Conservation (phyloP, 2,329 filamentous ascomycete genomes). For the Claviceps digitariae region DNA sequence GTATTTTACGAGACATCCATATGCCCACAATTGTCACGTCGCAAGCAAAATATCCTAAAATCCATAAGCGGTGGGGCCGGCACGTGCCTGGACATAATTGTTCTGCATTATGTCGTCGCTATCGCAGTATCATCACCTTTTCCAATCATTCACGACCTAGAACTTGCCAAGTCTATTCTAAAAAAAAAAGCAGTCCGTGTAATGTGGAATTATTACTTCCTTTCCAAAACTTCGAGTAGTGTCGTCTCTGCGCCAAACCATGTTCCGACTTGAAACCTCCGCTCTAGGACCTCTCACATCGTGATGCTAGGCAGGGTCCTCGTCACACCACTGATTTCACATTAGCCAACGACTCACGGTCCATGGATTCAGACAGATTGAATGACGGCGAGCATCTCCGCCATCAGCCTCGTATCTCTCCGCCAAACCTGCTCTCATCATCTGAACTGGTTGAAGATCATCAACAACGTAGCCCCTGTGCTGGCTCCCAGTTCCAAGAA, state of each 20-base stretch:
- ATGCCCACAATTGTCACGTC: too few species aligned
- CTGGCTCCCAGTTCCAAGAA: background rate
- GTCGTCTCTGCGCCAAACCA: background rate
- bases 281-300: background rate
- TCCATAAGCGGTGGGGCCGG: too few species aligned
- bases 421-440: slow-evolving; percentile 42
- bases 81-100: too few species aligned
- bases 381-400: slow-evolving; percentile 13
- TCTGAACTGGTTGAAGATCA: background rate
- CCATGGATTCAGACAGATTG: slow-evolving; percentile 19
- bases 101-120: background rate
- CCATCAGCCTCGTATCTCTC: slow-evolving; percentile 46
- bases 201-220: background rate
- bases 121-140: background rate
- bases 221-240: background rate
- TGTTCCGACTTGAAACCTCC: background rate
- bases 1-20: too few species aligned
- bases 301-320: slow-evolving; percentile 2
- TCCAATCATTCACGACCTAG: background rate
- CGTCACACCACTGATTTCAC: background rate
- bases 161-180: background rate
- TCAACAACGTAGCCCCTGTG: background rate
- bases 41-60: too few species aligned
- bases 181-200: background rate
- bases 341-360: background rate